Evolutionary conservation across 2,329 filamentous ascomycete species (phyloP), one percentile per base, ranked within the genome.

Genomic region (Grosmannia penicillata): DNA sequence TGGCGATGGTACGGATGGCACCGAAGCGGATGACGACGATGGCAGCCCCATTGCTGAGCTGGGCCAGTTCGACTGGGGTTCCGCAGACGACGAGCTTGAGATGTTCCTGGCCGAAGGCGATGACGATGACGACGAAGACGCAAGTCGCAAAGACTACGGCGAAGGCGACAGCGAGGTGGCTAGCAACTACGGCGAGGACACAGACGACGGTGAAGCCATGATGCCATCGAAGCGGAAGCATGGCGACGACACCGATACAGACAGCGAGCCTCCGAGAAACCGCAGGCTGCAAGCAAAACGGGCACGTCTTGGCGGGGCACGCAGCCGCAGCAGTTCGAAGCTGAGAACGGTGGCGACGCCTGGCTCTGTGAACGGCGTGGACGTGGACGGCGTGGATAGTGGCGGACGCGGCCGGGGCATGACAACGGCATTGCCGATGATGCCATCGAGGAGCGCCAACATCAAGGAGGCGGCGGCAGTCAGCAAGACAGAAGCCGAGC

Each of bases 61-160:
- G 4, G 65, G 66, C 41, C 58, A 61, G 13, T 73, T 79, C 39
- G 68, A 82, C 51, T 78, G 76, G 65, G 70, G 63, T 5, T 66
- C 61, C 9, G 68, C 72, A 2, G 77, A 85, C 46, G 76, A 81
- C 42, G 85, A 93, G 50, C 61, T 93, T 9, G 73, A 72, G 13
- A 82, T 84, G 33, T 87, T 91, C 47, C 60, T 91, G 47, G 70
- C 69, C 9, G 60, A 62, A 6, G 70, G 66, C 21, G 66, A 60
- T 3, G 69, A 68, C 1, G 65, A 64, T 31, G 66, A 65, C 11
- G 63, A 58, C 0, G 54, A 53, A 0, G 53, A 58, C 0, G 54
- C 53, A 0, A 52, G 51, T 2, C 48, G 46, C 1, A 50, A 47
- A 2, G 54, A 53, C 2, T 55, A 56, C 10, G 55, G 52, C 6